Conservation (phyloP, 352 stramenopile genomes). For the Blastocystis sp. region DNA sequence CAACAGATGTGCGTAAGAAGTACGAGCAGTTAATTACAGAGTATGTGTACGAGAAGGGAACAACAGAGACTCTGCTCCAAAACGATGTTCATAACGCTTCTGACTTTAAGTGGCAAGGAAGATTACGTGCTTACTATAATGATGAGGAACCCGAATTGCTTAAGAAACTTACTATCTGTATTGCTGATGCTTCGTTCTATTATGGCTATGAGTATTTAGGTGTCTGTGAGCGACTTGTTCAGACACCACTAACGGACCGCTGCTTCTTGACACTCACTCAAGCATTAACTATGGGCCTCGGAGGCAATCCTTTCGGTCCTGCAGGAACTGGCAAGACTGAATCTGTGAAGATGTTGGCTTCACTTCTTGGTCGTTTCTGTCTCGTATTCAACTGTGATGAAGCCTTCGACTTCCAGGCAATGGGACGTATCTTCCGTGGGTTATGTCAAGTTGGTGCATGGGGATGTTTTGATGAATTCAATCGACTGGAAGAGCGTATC, state of each 20-base stretch:
- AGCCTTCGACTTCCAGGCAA: conserved; percentile 98
- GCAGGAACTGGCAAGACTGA: conserved; percentile 99
- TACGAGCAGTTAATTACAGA: conserved; percentile 99
- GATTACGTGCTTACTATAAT: conserved; percentile 96
- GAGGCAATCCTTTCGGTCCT: conserved; percentile 92
- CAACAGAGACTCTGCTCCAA: conserved; percentile 80
- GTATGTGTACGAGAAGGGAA: conserved; percentile 97
- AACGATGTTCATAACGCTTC: conserved; percentile 75
- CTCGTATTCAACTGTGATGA: conserved; percentile 99
- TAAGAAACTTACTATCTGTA: conserved; percentile 73
- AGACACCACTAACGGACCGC: conserved; percentile 97
- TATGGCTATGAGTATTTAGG: conserved; percentile 99
- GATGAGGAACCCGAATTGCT: conserved; percentile 87
- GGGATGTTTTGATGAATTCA: conserved; percentile 99
- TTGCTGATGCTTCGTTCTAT: conserved; percentile 95
- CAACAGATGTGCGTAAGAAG: conserved; percentile 89
- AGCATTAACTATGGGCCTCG: conserved; percentile 96
- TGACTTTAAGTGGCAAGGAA: conserved; percentile 97
- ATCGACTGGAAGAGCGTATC: conserved; percentile 97
- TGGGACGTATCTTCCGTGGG: conserved; percentile 98
- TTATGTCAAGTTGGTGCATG: conserved; percentile 98
- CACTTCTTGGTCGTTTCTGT: conserved; percentile 95
- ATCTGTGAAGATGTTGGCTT: conserved; percentile 97
- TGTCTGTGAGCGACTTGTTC: conserved; percentile 96
- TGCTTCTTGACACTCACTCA: conserved; percentile 99